These are phyloP conservation scores for Raphanus hybrid DNA, from an alignment of 441 rosid species.

Conservation along the genomic window DNA sequence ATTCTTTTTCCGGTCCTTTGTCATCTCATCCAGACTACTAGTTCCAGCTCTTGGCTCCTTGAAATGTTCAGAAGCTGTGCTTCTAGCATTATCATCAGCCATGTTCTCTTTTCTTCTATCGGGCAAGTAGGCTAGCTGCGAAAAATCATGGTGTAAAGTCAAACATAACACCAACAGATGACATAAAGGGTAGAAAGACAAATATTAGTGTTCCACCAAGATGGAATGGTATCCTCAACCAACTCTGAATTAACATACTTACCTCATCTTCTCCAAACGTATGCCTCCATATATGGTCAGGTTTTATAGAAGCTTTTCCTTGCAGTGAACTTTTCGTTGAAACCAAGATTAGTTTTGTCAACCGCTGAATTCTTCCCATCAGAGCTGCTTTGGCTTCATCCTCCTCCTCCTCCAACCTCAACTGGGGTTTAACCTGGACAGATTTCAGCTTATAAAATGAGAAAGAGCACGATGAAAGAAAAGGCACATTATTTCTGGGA, in stretches of 20 bases:
- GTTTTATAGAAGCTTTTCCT: conserved; percentile 63
- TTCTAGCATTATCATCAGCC: conserved; percentile 68
- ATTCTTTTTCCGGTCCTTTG: conserved; percentile 71
- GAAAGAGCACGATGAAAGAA: conserved; percentile 30
- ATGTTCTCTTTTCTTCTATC: conserved; percentile 72
- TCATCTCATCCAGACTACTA: conserved; percentile 68
- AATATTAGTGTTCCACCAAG: conserved; percentile 8
- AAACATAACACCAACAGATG: conserved; percentile 36
- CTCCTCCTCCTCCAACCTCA: conserved; percentile 93
- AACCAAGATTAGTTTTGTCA: conserved; percentile 91
- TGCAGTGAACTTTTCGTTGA: conserved; percentile 86
- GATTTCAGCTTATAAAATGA: conserved; percentile 72
- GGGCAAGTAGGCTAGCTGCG: conserved; percentile 95
- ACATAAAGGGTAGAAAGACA: conserved; percentile 9
- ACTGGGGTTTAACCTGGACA: conserved; percentile 86
- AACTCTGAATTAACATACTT: conserved; percentile 11
- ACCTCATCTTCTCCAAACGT: conserved; percentile 99
- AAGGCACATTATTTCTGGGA: conserved; percentile 24
- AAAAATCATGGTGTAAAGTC: conserved; percentile 41
- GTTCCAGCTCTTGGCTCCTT: conserved; percentile 62
- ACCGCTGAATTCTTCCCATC: conserved; percentile 94
- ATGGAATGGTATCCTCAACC: conserved; percentile 12
- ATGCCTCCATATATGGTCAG: conserved; percentile 80
- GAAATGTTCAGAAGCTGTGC: conserved; percentile 66
- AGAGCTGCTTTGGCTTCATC: conserved; percentile 96